phyloP scores from a whole-genome alignment of 345 rosid species.

The Euphorbia peplus region DNA sequence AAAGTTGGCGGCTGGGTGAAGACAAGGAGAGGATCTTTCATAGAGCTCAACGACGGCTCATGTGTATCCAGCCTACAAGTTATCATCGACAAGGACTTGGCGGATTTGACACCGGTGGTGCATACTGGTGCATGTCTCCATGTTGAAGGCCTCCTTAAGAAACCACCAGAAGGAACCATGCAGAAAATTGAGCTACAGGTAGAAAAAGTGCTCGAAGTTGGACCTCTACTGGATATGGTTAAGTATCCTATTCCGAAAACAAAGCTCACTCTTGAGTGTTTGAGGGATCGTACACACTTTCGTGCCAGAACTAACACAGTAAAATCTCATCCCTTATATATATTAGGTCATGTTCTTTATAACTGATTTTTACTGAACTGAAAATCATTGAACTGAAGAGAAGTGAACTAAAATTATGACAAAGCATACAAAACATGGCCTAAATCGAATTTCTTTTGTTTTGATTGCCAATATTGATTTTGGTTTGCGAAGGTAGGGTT shows the following conservation, averaged over 20 bases:
- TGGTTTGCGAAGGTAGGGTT: neutral
- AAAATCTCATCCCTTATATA: too few relatives aligned
- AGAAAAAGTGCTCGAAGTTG: conserved; percentile 55
- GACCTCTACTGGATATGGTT: conserved; percentile 59
- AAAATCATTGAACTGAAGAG: too few relatives aligned
- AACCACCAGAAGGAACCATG: conserved; percentile 69
- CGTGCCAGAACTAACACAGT: conserved; percentile 87
- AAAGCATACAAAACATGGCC: too few relatives aligned
- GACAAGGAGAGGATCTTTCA: conserved; percentile 86
- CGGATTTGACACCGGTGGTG: conserved; percentile 57
- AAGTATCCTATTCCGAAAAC: conserved; percentile 85
- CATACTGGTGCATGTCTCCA: conserved; percentile 78
- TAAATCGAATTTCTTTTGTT: neutral
- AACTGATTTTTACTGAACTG: too few relatives aligned
- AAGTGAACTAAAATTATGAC: too few relatives aligned
- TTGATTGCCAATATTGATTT: neutral
- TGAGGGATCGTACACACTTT: conserved; percentile 77
- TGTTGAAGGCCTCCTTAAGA: conserved; percentile 66
- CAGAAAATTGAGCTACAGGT: conserved; percentile 90
- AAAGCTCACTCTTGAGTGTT: conserved; percentile 67
- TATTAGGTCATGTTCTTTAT: too few relatives aligned
- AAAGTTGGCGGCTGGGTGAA: conserved; percentile 88
- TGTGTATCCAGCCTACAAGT: conserved; percentile 88
- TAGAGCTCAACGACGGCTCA: conserved; percentile 88
- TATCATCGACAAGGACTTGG: conserved; percentile 57